Percentiles rank a stretch among this genome's conserved stretches.
Conservation (phyloP, 805 yeast genomes). For the Jamesozyma rosinii region DNA sequence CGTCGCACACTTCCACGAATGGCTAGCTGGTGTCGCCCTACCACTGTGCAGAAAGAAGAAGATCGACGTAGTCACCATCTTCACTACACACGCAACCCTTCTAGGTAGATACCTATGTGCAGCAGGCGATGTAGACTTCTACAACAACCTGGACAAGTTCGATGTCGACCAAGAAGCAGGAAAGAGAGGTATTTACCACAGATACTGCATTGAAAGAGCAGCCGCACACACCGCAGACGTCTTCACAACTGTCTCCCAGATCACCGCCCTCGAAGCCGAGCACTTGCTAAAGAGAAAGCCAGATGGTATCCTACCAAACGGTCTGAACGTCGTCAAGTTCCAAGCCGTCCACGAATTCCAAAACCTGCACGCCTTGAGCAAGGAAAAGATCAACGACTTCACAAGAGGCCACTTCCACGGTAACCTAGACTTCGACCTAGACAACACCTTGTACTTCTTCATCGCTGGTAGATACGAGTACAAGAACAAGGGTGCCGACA, state of each 20-base stretch:
- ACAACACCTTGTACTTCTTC: slow-evolving; percentile 87
- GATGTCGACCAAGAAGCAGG: slow-evolving; percentile 98
- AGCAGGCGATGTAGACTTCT: slow-evolving; percentile 92
- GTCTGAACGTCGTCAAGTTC: slow-evolving; percentile 88
- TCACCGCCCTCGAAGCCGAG: slow-evolving; percentile 91
- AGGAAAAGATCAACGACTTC: slow-evolving; percentile 87
- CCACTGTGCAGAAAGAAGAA: slow-evolving; percentile 87
- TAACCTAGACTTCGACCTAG: slow-evolving; percentile 86
- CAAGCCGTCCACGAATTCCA: slow-evolving; percentile 98
- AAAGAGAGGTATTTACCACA: slow-evolving; percentile 90
- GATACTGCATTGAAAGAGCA: slow-evolving; percentile 93
- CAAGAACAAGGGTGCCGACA: slow-evolving; percentile 93
- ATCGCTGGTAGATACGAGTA: slow-evolving; percentile 96
- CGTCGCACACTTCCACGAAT: slow-evolving; percentile 90
- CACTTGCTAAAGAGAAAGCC: slow-evolving; percentile 91
- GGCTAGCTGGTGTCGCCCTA: slow-evolving; percentile 95
- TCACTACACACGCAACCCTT: slow-evolving; percentile 95
- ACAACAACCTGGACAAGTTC: slow-evolving; percentile 77
- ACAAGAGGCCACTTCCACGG: slow-evolving; percentile 97
- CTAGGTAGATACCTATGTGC: slow-evolving; percentile 94
- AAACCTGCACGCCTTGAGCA: slow-evolving; percentile 84
- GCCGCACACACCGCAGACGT: slow-evolving; percentile 97
- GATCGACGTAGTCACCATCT: slow-evolving; percentile 87
- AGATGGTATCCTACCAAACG: slow-evolving; percentile 95
- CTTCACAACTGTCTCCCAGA: slow-evolving; percentile 93